Base-by-base conservation (phyloP, 108 stramenopile genomes). In the Parmales sp. region DNA sequence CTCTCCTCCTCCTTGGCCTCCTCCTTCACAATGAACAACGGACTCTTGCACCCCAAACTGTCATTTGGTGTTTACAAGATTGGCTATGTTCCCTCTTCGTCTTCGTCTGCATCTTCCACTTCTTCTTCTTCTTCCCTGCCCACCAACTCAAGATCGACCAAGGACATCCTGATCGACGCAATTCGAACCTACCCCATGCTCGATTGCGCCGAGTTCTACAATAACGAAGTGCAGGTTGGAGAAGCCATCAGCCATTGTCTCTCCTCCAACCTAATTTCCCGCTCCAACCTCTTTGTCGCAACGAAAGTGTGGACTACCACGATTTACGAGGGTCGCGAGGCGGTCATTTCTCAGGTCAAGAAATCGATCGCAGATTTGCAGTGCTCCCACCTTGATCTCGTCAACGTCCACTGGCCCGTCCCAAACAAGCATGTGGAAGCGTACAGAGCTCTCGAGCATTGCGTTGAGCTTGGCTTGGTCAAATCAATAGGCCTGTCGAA, bases 51-150 rank as follows among this genome's bases (percentile, higher is more conserved):
- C 68, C 92, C 90, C 1, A 71, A 68, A 39, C 85, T 93, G 46
- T 88, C 88, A 8, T 94, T 90, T 77, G 92, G 92, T 26, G 91
- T 90, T 5, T 94, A 94, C 89, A 94, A 94, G 69, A 90, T 94
- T 3, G 92, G 92, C 25, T 90, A 84, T 73, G 78, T 94, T 46
- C 92, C 92, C 1, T 73, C 90, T 0, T 86, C 88, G 4, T 86
- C 90, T 1, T 84, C 86, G 11, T 67, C 90, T 3, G 69, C 69
- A 2, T 22, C 26, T 1, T 85, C 83, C 4, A 86, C 73, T 5
- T 20, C 41, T n/a, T 65, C 79, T 9, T 31, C 67, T 44, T 60
- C 66, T 19, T 39, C 37, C 51, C 51, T 1, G 38, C 29, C 28
- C 31, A 37, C 50, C 9, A 76, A 31, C 22, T 37, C 74, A 60